phyloP scores from a whole-genome alignment of 305 asterid species.

The Fraxinus xanthoxyloides region DNA sequence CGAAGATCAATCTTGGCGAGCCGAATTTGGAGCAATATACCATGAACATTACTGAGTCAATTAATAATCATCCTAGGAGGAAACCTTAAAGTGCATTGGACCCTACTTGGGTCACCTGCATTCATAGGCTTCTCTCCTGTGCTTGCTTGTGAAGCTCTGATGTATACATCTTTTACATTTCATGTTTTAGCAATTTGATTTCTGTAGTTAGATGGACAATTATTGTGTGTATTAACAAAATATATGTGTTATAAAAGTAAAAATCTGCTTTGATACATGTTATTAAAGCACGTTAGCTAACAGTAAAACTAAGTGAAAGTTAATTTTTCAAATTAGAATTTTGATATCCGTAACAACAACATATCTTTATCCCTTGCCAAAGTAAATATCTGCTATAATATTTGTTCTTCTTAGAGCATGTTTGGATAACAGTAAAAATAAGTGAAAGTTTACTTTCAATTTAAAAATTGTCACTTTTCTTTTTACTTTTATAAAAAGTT shows the following conservation, averaged over 20 bases:
- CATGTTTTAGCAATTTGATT: neutral
- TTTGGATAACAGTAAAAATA: neutral
- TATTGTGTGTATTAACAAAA: neutral
- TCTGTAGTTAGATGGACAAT: neutral
- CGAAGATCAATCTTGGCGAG: conserved; percentile 90
- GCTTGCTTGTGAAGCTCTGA: neutral
- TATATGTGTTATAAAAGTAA: neutral
- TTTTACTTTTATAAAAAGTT: neutral
- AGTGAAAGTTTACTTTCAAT: neutral
- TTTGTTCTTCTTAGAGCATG: neutral
- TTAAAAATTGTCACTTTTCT: neutral
- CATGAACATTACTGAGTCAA: conserved; percentile 50
- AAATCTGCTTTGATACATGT: neutral
- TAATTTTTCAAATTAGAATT: neutral
- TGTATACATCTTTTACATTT: neutral
- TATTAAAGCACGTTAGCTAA: neutral
- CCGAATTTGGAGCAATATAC: conserved; percentile 92
- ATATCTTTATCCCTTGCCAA: neutral
- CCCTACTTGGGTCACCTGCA: neutral
- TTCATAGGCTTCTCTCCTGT: neutral
- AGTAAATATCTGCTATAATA: neutral
- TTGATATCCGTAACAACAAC: neutral
- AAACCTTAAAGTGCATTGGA: neutral
- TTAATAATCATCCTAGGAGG: neutral
- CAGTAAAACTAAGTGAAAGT: neutral